These are phyloP conservation scores for Pezicula neosporulosa DNA, from an alignment of 2,329 filamentous ascomycete genomes.

Conservation along the genomic window DNA sequence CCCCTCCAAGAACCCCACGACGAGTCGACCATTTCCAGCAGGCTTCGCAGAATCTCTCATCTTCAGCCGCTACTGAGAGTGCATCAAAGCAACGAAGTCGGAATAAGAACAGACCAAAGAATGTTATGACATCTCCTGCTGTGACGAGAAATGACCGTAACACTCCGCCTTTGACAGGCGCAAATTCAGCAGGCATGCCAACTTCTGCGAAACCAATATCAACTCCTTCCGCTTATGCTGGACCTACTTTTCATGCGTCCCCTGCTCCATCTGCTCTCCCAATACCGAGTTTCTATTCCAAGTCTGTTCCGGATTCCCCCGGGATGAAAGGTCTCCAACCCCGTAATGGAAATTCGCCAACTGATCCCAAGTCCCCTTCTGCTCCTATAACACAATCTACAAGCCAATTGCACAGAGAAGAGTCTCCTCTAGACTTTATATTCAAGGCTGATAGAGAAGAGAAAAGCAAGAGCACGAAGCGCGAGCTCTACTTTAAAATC, in stretches of 20 bases:
- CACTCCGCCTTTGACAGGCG: slow-evolving; percentile 21
- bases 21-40: slow-evolving; percentile 13
- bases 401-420: slow-evolving; percentile 51
- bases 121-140: slow-evolving; percentile 25
- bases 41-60: slow-evolving; percentile 13
- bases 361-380: slow-evolving; percentile 32
- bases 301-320: slow-evolving; percentile 66
- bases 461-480: slow-evolving; percentile 59
- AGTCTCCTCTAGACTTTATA: slow-evolving; percentile 84
- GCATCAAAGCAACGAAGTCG: slow-evolving; percentile 27
- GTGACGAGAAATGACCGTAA: slow-evolving; percentile 18
- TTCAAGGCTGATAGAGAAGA: slow-evolving; percentile 85
- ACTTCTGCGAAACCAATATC: slow-evolving; percentile 36
- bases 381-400: slow-evolving; percentile 45
- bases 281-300: slow-evolving; percentile 83
- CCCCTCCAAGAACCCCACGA: slow-evolving; percentile 30
- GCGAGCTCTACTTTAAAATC: slow-evolving; percentile 46
- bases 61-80: slow-evolving; percentile 16
- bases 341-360: slow-evolving; percentile 35
- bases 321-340: slow-evolving; percentile 39
- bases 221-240: slow-evolving; percentile 65
- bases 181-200: slow-evolving; percentile 18
- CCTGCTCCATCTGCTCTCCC: slow-evolving; percentile 87
- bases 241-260: slow-evolving; percentile 91
- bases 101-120: slow-evolving; percentile 27